Evolutionary conservation across 768 basidiomycete genomes (phyloP), one percentile per base, ranked within the genome.

Genomic region (Agrocybe pediades): DNA sequence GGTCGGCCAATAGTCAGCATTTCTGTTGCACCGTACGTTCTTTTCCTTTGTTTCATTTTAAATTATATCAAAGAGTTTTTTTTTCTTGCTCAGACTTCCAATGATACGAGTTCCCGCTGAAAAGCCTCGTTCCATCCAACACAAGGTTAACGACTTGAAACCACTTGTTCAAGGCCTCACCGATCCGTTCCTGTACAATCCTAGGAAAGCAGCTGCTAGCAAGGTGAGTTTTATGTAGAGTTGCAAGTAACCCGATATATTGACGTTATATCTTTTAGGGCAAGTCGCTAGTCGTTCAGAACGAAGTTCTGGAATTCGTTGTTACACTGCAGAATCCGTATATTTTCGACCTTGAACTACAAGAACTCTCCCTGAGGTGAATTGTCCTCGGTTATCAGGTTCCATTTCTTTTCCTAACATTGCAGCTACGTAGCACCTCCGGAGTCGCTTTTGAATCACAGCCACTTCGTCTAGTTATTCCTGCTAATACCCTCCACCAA

Each of bases 181-280:
- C 19, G 90, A 95, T 66, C 88, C 91, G 1, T 98, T 98, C 71
- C 73, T 98, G 53, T 97, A 97, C 67, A 95, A 98, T 67, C 96
- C 96, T 2, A 77, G 95, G 53, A 85, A 81, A 64, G 70, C 80
- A 6, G 68, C 74, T 39, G 72, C 77, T 25, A 76, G 76, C 15
- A 85, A 86, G 77, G 89, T 91, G 40, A 63, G 76, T 25, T 27
- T 36, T 21, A 20, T 20, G 8, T 48, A 41, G 8, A 17, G 47
- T 11, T n/a, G n/a, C n/a, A n/a, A n/a, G n/a, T n/a, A n/a, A n/a
- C n/a, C n/a, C n/a, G n/a, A n/a, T n/a, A n/a, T n/a, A n/a, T n/a
- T n/a, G n/a, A n/a, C n/a, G n/a, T 19, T 21, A 33, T 25, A 36
- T 17, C 41, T 13, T 23, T 26, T 55, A 87, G 85, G 77, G 73